A percentile compares a stretch with the other conserved stretches of the same genome.
Conservation (phyloP, 441 rosid species). For the Gossypium schwendimanii region DNA sequence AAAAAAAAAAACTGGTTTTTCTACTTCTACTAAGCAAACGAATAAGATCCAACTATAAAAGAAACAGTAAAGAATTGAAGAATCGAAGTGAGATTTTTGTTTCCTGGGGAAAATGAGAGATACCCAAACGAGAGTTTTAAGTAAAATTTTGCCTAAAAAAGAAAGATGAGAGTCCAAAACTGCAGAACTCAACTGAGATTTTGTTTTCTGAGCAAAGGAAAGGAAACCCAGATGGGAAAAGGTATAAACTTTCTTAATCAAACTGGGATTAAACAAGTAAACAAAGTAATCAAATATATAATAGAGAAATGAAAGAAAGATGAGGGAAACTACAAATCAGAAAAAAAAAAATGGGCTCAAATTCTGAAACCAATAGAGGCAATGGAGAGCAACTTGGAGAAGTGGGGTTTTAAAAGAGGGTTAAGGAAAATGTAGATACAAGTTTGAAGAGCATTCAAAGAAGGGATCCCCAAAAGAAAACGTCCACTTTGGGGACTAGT, state of each 20-base stretch:
- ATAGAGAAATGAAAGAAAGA: not conserved
- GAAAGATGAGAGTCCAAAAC: not conserved
- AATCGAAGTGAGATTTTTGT: not conserved
- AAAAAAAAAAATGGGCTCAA: not conserved
- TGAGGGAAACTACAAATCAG: conserved; percentile 10
- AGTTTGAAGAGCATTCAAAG: conserved; percentile 11
- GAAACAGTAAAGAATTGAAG: not conserved
- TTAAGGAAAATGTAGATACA: not conserved
- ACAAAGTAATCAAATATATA: not conserved
- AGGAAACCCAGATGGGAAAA: not conserved
- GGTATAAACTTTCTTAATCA: not conserved
- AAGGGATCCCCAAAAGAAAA: conserved; percentile 9
- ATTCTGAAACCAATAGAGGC: conserved; percentile 5
- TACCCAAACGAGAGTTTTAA: not conserved
- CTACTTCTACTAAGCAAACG: not conserved
- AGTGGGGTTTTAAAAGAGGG: conserved; percentile 10
- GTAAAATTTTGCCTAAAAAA: not conserved
- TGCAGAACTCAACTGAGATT: not conserved
- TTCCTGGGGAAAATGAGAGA: not conserved
- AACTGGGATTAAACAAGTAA: conserved; percentile 5
- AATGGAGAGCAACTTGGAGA: conserved; percentile 7
- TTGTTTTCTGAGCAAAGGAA: conserved; percentile 2
- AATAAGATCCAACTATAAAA: not conserved
- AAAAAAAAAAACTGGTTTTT: too few relatives aligned
- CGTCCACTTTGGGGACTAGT: conserved; percentile 6